Percentiles rank a stretch among this genome's conserved stretches.
Evolutionary conservation across 345 rosid genomes (phyloP).

Genomic region (Salix koriyanagi): DNA sequence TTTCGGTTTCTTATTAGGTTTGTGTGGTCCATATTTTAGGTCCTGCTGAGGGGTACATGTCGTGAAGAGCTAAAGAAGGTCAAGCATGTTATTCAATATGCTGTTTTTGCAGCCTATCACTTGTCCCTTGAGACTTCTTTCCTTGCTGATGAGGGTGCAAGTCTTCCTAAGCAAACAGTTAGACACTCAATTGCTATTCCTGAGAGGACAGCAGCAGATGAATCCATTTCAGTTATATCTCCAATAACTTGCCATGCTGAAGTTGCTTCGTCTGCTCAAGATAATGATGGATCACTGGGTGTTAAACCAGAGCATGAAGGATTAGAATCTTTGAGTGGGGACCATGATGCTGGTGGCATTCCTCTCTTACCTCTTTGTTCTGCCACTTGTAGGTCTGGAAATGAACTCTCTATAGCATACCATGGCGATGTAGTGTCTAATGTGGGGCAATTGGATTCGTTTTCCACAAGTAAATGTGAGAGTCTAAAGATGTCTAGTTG

Average conservation of each 20-base stretch:
- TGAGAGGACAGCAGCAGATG: slow-evolving; percentile 40
- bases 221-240: slow-evolving; percentile 33
- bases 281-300: slow-evolving; percentile 34
- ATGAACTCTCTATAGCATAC: slow-evolving; percentile 30
- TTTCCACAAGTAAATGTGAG: slow-evolving; percentile 25
- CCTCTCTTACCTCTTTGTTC: slow-evolving; percentile 28
- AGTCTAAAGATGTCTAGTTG: slow-evolving; percentile 17
- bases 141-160: slow-evolving; percentile 99
- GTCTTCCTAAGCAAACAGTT: slow-evolving; percentile 58
- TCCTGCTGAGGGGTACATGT: slow-evolving; percentile 65
- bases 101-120: slow-evolving; percentile 97
- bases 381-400: slow-evolving; percentile 26
- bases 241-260: slow-evolving; percentile 23
- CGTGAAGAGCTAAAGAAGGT: slow-evolving; percentile 92
- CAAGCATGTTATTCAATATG: slow-evolving; percentile 81
- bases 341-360: slow-evolving; percentile 31
- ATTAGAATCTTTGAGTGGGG: slow-evolving; percentile 35
- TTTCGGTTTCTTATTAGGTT: slow-evolving; percentile 18
- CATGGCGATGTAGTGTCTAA: slow-evolving; percentile 27
- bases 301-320: slow-evolving; percentile 32
- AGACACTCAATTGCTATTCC: slow-evolving; percentile 39
- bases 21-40: slow-evolving; percentile 39
- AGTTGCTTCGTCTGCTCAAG: slow-evolving; percentile 27
- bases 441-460: slow-evolving; percentile 29
- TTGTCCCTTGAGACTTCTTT: slow-evolving; percentile 90